Conservation (phyloP, 768 basidiomycete genomes). For the Suillus subluteus region DNA sequence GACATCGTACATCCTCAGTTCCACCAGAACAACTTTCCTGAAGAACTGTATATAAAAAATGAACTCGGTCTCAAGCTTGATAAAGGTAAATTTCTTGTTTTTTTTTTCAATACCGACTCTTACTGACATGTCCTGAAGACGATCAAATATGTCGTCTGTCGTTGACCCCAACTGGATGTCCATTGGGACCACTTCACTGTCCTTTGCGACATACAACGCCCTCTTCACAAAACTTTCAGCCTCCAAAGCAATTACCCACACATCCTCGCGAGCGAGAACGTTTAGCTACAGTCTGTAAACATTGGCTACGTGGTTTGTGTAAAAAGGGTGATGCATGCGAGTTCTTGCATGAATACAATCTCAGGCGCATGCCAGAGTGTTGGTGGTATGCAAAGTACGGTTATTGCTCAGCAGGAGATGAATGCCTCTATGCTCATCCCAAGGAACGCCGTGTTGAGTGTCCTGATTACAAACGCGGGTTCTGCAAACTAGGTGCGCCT, state of each 20-base stretch:
- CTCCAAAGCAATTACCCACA: constrained; percentile 77
- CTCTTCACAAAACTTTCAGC: constrained; percentile 87
- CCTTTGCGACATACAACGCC: constrained; percentile 92
- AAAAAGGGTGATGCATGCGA: constrained; percentile 99
- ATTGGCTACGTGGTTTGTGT: constrained; percentile 96
- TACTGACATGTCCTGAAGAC: constrained; percentile 49
- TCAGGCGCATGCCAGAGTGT: constrained; percentile 97
- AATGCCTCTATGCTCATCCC: constrained; percentile 95
- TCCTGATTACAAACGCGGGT: constrained; percentile 94
- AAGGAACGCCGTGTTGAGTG: constrained; percentile 92
- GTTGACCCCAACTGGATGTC: constrained; percentile 82
- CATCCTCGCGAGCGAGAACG: constrained; percentile 86
- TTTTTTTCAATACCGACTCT: not conserved
- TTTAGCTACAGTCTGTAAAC: constrained; percentile 94
- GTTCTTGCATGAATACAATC: constrained; percentile 98
- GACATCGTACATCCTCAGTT: constrained; percentile 89
- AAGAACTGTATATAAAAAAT: constrained; percentile 79
- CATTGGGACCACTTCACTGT: constrained; percentile 89
- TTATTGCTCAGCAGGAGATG: constrained; percentile 95
- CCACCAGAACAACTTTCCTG: constrained; percentile 88
- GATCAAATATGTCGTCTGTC: constrained; percentile 91
- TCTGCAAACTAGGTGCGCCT: constrained; percentile 85
- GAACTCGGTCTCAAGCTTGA: constrained; percentile 88
- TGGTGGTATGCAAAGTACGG: constrained; percentile 99
- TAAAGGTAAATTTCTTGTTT: constrained; percentile 64